A percentile compares a stretch with the other conserved stretches of the same genome.
These are phyloP conservation scores for Aspergillus cejpii DNA, from an alignment of 2,329 filamentous ascomycete genomes.

Conservation along the genomic window DNA sequence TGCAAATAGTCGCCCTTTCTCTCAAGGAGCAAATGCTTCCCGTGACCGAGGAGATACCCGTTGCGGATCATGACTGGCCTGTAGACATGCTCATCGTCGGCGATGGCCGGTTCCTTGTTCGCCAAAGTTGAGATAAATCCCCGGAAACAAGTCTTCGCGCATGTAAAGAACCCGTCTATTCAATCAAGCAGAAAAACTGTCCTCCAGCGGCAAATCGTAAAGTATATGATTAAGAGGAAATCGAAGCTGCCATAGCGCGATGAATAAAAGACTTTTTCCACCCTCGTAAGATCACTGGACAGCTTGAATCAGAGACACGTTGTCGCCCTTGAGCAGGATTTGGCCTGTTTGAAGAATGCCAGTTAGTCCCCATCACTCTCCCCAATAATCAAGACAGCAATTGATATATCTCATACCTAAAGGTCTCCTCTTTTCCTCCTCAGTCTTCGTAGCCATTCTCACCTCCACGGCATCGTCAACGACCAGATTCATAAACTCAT, in stretches of 20 bases:
- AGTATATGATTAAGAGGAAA: conserved; percentile 12
- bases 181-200: conserved; percentile 14
- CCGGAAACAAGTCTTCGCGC: conserved; percentile 15
- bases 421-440: conserved; percentile 68
- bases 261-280: conserved; percentile 2
- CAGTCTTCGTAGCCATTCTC: conserved; percentile 71
- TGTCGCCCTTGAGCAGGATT: conserved; percentile 82
- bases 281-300: conserved; percentile 28
- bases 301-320: conserved; percentile 71
- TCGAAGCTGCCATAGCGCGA: conserved; percentile 6
- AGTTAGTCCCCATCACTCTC: not conserved
- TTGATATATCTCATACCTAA: conserved; percentile 56
- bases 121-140: conserved; percentile 21
- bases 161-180: conserved; percentile 17
- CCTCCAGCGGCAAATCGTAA: conserved; percentile 16
- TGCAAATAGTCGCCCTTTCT: conserved; percentile 63
- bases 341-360: conserved; percentile 51
- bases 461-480: conserved; percentile 94
- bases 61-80: conserved; percentile 67
- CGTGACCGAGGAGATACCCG: conserved; percentile 60
- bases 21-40: conserved; percentile 77
- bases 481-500: conserved; percentile 99
- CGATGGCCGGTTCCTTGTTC: conserved; percentile 52
- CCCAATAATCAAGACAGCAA: conserved; percentile 8
- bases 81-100: conserved; percentile 73